Conservation (phyloP, 176 grass and related monocot genomes). For the Poa annua region DNA sequence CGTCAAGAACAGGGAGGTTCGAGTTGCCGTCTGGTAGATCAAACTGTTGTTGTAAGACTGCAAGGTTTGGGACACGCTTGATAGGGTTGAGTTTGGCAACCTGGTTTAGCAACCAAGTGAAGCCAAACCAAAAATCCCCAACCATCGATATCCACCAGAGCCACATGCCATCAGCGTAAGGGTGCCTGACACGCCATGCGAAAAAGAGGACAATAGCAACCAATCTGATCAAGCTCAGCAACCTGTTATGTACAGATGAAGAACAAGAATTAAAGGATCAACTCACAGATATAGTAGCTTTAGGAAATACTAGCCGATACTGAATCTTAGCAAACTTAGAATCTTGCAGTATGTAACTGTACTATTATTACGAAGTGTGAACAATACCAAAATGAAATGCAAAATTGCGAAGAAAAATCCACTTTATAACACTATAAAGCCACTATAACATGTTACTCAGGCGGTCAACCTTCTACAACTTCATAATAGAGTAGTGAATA, state of each 20-base stretch:
- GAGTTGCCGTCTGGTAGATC: constrained; percentile 52
- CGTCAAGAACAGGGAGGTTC: constrained; percentile 46
- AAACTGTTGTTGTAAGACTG: constrained; percentile 42
- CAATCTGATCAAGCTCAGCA: constrained; percentile 49
- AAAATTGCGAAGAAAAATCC: background rate
- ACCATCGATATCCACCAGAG: constrained; percentile 59
- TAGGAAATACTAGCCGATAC: background rate
- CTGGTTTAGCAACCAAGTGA: constrained; percentile 53
- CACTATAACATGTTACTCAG: background rate
- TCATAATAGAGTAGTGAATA: background rate
- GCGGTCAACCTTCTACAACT: too few relatives aligned
- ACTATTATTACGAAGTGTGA: background rate
- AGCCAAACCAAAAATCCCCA: constrained; percentile 56
- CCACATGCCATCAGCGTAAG: constrained; percentile 47
- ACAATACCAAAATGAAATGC: background rate
- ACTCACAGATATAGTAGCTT: background rate
- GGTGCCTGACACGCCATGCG: constrained; percentile 55
- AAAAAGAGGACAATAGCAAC: constrained; percentile 54
- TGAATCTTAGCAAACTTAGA: background rate
- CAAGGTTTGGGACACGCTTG: constrained; percentile 42
- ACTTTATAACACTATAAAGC: background rate
- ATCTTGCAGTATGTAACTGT: background rate
- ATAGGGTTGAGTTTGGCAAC: constrained; percentile 49
- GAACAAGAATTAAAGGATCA: constrained; percentile 13
- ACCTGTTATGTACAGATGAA: constrained; percentile 27